Base-by-base conservation (phyloP, 176 grass and related monocot species). In the sorghum (Sorghum bicolor) region DNA sequence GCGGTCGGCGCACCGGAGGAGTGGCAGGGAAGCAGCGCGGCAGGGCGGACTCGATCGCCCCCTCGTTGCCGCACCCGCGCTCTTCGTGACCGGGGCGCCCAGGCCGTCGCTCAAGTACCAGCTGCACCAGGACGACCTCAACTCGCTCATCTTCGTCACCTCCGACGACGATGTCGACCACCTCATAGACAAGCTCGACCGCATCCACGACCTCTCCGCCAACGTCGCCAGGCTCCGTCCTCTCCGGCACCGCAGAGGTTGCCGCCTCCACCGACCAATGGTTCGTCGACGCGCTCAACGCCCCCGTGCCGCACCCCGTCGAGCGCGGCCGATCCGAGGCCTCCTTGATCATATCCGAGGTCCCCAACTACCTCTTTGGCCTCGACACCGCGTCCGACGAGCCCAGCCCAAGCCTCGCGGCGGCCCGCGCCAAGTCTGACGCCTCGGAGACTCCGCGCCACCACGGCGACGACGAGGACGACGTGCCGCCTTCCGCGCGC, bases 141-240 rank as follows among this genome's bases (percentile, higher is more conserved):
- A 97, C 78, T 89, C 94, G 38, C 90, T 97, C 81, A 90, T 97
- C 62, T 94, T 92, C 76, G 39, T 97, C 83, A 78, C 83, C 83
- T 94, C 92, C 73, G 90, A 94, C 85, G 94, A 97, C 34, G 94
- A 97, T 85, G 86, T 97, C 76, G 90, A 94, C 77, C 94, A 92
- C 90, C 91, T 97, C 90, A 43, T 97, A 62, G 92, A 94, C 28
- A 92, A 97, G 84, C 24, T 92, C 85, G 94, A 97, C 73, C 92
- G 94, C 63, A 55, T 88, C 75, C 44, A 77, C 8, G 16, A 32
- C 53, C 43, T 86, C 62, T 20, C 72, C 71, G 5, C 64, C n/a
- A 29, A 38, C 34, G 4, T 66, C 84, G 32, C 76, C 55, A 88
- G 88, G 88, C 41, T 87, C 86, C 25, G 72, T 93, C 80, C 86